Percentiles rank a stretch among this genome's conserved stretches.
Conservation (phyloP, 805 yeast species). For the Pichia paraexigua region DNA sequence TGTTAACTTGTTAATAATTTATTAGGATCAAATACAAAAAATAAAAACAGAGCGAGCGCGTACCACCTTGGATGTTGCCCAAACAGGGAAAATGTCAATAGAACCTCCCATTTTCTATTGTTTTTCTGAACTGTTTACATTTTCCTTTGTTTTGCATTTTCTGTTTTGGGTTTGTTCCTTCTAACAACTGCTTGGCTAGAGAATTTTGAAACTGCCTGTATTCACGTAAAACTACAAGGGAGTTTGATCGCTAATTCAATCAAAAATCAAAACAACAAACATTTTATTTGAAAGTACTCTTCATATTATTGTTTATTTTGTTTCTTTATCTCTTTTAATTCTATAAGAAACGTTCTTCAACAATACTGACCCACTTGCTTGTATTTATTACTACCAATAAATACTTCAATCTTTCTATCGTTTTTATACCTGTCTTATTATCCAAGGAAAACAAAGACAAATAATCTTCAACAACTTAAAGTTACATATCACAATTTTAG, state of each 20-base stretch:
- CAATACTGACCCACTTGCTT: neutral
- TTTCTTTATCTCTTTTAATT: neutral
- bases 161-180: neutral
- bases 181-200: neutral
- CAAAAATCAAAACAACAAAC: neutral
- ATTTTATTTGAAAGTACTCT: neutral
- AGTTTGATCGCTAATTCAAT: neutral
- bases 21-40: neutral
- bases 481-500: conserved; percentile 2
- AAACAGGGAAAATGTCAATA: conserved; percentile 3
- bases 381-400: neutral
- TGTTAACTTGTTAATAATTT: too few species aligned
- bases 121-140: neutral
- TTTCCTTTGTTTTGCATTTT: neutral
- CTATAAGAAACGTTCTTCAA: neutral
- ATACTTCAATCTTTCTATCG: neutral
- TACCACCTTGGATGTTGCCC: neutral
- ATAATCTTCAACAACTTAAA: neutral
- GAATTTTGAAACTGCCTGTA: neutral
- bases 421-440: neutral
- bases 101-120: neutral
- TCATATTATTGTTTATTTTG: neutral
- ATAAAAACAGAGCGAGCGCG: neutral
- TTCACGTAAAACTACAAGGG: neutral
- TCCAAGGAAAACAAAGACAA: neutral